A percentile compares a stretch with the other conserved stretches of the same genome.
Evolutionary conservation across 129 eudicot genomes (phyloP).

Genomic region (Pseudognaphalium luteoalbum): DNA sequence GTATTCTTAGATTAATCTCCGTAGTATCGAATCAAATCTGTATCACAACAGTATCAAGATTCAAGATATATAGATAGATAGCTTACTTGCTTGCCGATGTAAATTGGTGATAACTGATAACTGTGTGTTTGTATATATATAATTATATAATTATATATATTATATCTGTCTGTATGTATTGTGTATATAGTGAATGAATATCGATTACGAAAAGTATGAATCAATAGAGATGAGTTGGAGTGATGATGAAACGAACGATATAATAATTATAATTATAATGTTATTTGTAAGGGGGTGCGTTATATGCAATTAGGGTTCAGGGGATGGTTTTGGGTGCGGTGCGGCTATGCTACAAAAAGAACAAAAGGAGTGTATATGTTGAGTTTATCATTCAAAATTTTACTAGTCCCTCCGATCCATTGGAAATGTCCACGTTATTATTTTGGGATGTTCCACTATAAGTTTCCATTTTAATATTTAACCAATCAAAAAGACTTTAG

Average conservation of each 20-base stretch:
- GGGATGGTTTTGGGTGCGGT: neutral
- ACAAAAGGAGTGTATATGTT: no score
- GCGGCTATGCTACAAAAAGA: neutral
- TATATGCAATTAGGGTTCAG: neutral
- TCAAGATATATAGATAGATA: slow-evolving; percentile 8
- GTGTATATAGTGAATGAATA: neutral
- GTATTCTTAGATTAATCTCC: neutral
- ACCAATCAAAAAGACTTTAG: no score
- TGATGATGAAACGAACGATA: neutral
- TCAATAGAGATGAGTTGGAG: neutral
- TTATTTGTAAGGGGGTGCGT: neutral
- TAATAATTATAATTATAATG: neutral
- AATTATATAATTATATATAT: neutral
- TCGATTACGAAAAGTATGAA: neutral
- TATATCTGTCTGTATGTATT: neutral
- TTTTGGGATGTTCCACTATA: no score
- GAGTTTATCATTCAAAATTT: neutral
- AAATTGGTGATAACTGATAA: slow-evolving; percentile 22
- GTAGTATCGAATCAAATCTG: slow-evolving; percentile 4
- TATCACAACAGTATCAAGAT: neutral
- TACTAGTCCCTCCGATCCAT: no score
- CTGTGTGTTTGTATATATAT: neutral
- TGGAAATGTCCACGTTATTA: no score
- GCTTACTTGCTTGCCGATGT: slow-evolving; percentile 29
- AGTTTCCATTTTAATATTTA: no score